Evolutionary conservation across 2,329 filamentous ascomycete genomes (phyloP).

Genomic region (Exophiala sideris): DNA sequence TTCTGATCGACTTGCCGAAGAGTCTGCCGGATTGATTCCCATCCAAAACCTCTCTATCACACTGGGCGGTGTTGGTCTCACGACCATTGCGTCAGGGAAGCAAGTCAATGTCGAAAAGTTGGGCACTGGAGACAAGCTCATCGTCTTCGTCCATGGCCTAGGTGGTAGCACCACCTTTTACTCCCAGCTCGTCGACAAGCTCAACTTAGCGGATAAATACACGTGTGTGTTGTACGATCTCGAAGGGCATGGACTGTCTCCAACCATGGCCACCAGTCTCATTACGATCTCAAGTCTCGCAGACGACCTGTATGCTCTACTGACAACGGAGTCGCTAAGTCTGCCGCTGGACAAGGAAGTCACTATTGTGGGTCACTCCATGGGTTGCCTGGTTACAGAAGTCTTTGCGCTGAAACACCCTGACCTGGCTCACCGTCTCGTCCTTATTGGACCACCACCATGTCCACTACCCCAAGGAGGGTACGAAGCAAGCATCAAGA

Average conservation of each 20-base stretch:
- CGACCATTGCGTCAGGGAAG: conserved; percentile 31
- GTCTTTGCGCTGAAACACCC: conserved; percentile 42
- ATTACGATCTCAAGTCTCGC: conserved; percentile 46
- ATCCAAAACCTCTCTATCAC: conserved; percentile 33
- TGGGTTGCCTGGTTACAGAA: conserved; percentile 51
- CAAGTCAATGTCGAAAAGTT: conserved; percentile 38
- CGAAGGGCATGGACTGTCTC: conserved; percentile 56
- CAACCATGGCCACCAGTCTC: conserved; percentile 45
- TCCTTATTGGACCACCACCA: conserved; percentile 50
- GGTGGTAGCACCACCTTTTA: conserved; percentile 48
- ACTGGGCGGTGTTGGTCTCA: conserved; percentile 28
- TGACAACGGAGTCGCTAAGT: conserved; percentile 1
- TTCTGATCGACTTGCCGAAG: not conserved
- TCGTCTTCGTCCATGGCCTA: conserved; percentile 57
- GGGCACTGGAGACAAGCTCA: conserved; percentile 24
- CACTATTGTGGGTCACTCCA: conserved; percentile 50
- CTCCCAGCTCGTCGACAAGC: conserved; percentile 41
- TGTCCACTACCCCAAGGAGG: conserved; percentile 42
- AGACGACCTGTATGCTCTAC: conserved; percentile 35
- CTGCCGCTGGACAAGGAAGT: conserved; percentile 36
- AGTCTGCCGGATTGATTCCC: not conserved
- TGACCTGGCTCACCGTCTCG: conserved; percentile 40
- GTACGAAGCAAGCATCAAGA: conserved; percentile 31
- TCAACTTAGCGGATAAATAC: conserved; percentile 30
- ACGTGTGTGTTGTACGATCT: conserved; percentile 50